Percentiles rank a stretch among this genome's conserved stretches.
phyloP scores from a whole-genome alignment of 345 rosid species.

The Populus nigra region DNA sequence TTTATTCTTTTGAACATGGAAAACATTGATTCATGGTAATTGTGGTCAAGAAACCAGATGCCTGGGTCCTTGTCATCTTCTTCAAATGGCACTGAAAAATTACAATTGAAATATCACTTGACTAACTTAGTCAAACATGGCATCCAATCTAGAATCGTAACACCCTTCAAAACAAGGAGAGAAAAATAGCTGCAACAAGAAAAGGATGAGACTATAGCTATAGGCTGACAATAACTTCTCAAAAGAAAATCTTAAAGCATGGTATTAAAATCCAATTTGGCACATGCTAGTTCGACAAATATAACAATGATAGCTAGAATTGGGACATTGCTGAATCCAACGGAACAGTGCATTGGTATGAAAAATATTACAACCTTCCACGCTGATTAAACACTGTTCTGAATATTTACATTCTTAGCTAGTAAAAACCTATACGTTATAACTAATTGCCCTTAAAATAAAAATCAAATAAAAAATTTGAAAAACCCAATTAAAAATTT shows the following conservation, averaged over 20 bases:
- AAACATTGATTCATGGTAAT: slow-evolving; percentile 93
- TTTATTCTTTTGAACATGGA: slow-evolving; percentile 97
- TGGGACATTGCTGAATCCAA: not conserved
- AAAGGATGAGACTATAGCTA: not conserved
- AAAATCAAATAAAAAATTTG: not conserved
- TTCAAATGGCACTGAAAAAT: slow-evolving; percentile 80
- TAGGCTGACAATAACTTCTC: not conserved
- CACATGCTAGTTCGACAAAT: not conserved
- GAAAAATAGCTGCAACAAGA: not conserved
- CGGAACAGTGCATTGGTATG: not conserved
- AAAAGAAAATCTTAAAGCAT: not conserved
- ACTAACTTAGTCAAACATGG: not conserved
- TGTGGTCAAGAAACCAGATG: slow-evolving; percentile 97
- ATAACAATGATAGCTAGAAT: not conserved
- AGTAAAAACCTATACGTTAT: not conserved
- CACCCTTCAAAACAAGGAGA: not conserved
- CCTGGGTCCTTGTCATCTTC: slow-evolving; percentile 90
- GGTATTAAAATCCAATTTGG: not conserved
- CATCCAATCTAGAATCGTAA: not conserved
- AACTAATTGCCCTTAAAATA: not conserved
- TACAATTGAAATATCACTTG: not conserved
- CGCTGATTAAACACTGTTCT: not conserved
- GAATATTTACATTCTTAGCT: not conserved
- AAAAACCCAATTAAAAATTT: not conserved
- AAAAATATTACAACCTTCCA: not conserved